Percentiles rank a stretch among this genome's conserved stretches.
phyloP scores from a whole-genome alignment of 805 yeast genomes.

The Ogataea pilisensis region DNA sequence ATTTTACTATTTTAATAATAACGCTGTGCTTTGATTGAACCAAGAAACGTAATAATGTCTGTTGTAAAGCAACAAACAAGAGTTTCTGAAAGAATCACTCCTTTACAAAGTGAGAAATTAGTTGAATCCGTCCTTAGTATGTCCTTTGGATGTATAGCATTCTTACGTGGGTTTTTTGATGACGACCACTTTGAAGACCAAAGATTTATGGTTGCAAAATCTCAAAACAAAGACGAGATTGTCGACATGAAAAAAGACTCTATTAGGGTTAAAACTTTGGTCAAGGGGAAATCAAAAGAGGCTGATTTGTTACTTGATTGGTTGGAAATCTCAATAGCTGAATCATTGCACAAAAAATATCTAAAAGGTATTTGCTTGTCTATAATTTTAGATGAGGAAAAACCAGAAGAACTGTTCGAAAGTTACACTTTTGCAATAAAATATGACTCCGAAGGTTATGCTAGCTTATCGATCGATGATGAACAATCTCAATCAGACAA shows the following conservation, averaged over 20 bases:
- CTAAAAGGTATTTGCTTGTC: conserved; percentile 44
- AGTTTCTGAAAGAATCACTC: conserved; percentile 19
- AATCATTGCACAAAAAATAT: conserved; percentile 39
- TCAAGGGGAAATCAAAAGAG: conserved; percentile 41
- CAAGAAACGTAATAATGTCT: conserved; percentile 3
- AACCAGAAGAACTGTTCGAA: conserved; percentile 44
- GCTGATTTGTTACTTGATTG: conserved; percentile 50
- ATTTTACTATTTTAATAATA: background rate
- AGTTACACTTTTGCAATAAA: conserved; percentile 46
- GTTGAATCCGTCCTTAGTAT: conserved; percentile 46
- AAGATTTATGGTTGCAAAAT: conserved; percentile 33
- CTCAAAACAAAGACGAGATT: conserved; percentile 24
- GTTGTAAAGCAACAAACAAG: conserved; percentile 8
- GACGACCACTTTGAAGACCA: conserved; percentile 51
- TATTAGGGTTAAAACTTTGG: conserved; percentile 45
- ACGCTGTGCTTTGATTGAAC: no score
- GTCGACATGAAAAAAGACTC: conserved; percentile 17
- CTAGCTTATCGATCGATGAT: conserved; percentile 21
- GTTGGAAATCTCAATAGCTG: conserved; percentile 48
- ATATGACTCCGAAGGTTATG: conserved; percentile 31
- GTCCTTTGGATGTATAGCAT: conserved; percentile 56
- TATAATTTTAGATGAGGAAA: conserved; percentile 38
- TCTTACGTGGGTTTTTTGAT: conserved; percentile 52
- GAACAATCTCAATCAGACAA: conserved; percentile 13
- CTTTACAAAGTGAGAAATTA: conserved; percentile 36